A percentile compares a stretch with the other conserved stretches of the same genome.
These are phyloP conservation scores for Leptodontidium sp. DNA, from an alignment of 2,329 filamentous ascomycete genomes.

Conservation along the genomic window DNA sequence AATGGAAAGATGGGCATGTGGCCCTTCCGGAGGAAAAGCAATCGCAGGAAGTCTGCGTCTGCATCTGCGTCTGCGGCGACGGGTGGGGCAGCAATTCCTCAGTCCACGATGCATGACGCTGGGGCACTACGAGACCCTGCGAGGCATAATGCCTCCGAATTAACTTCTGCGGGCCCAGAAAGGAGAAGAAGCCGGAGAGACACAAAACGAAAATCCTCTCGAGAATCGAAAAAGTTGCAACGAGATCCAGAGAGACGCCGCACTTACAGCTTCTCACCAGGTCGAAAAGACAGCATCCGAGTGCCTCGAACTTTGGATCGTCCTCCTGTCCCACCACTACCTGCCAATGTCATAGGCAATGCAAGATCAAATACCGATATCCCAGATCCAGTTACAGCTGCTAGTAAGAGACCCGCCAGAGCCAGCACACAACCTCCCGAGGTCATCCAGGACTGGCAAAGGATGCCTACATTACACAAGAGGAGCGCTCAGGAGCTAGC, in stretches of 20 bases:
- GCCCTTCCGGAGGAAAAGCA: conserved; percentile 81
- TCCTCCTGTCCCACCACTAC: conserved; percentile 44
- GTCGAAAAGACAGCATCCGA: conserved; percentile 62
- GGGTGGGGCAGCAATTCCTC: conserved; percentile 62
- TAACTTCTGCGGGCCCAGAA: conserved; percentile 43
- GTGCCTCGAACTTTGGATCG: conserved; percentile 46
- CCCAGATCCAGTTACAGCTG: conserved; percentile 21
- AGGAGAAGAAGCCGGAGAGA: conserved; percentile 48
- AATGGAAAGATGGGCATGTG: conserved; percentile 74
- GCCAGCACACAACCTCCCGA: conserved; percentile 39
- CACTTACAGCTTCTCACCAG: conserved; percentile 69
- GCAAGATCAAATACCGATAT: conserved; percentile 35
- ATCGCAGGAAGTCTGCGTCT: conserved; percentile 63
- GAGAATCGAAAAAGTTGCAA: conserved; percentile 48
- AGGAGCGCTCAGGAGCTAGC: conserved; percentile 66
- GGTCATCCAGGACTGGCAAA: conserved; percentile 50
- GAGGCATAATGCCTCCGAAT: conserved; percentile 47
- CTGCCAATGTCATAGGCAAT: conserved; percentile 38
- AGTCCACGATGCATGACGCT: conserved; percentile 55
- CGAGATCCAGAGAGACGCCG: conserved; percentile 58
- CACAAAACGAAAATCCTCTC: conserved; percentile 43
- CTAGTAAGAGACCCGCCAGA: conserved; percentile 32
- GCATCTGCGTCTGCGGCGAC: conserved; percentile 41
- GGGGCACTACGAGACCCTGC: conserved; percentile 40
- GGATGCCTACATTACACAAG: conserved; percentile 66